Evolutionary conservation across 139 green algal genomes (phyloP).

Genomic region (Chlorella sorokiniana): DNA sequence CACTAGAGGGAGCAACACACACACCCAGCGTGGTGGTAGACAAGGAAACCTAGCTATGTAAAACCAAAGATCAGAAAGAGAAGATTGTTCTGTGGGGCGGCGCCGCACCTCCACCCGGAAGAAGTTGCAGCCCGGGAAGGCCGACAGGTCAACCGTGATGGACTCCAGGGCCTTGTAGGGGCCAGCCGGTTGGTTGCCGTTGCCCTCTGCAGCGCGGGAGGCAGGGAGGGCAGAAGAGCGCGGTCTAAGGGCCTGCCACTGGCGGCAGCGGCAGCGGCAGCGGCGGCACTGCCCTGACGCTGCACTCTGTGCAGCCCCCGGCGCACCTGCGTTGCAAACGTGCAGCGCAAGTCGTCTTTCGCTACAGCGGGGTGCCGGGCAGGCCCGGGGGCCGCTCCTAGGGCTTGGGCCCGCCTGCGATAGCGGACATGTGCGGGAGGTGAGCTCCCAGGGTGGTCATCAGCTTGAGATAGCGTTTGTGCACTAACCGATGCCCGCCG

Average conservation of each 20-base stretch:
- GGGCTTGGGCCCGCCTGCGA: not conserved
- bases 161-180: slow-evolving; percentile 60
- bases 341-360: not conserved
- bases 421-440: no score
- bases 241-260: not conserved
- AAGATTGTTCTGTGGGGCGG: not conserved
- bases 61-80: not conserved
- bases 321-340: slow-evolving; percentile 6
- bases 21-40: no score
- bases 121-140: slow-evolving; percentile 74
- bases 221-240: not conserved
- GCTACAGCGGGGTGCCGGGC: not conserved
- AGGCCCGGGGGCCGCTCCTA: not conserved
- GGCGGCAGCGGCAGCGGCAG: not conserved
- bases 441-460: no score
- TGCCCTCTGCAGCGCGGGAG: not conserved
- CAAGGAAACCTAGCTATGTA: not conserved
- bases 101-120: slow-evolving; percentile 75
- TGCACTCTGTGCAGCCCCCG: not conserved
- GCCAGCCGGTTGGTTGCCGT: not conserved
- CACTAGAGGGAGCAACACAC: no score
- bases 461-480: no score
- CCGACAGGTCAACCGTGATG: slow-evolving; percentile 63
- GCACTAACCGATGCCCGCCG: not conserved
- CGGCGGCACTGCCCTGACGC: no score